Evolutionary conservation across 768 basidiomycete genomes (phyloP).

Genomic region (Stropharia rugosoannulata): DNA sequence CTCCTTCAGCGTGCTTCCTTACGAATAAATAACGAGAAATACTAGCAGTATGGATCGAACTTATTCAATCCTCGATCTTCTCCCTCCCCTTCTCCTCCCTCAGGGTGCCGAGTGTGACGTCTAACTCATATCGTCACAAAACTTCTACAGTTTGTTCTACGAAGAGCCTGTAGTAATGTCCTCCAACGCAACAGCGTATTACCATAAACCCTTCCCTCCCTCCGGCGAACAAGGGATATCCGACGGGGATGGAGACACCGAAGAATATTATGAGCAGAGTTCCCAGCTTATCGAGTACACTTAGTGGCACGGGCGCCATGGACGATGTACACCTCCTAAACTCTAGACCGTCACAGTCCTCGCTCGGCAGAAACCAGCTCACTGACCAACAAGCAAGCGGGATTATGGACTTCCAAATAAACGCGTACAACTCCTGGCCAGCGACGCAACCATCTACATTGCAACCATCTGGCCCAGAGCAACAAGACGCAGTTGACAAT

Average conservation of each 20-base stretch:
- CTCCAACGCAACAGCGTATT: constrained; percentile 33
- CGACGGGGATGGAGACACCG: constrained; percentile 37
- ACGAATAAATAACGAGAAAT: constrained; percentile 50
- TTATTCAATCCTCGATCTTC: constrained; percentile 34
- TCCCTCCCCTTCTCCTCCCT: constrained; percentile 24
- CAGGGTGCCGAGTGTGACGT: constrained; percentile 24
- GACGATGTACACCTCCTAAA: constrained; percentile 38
- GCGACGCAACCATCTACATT: no score
- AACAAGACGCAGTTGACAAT: no score
- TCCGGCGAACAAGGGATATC: constrained; percentile 36
- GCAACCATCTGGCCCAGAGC: no score
- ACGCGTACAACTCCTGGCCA: constrained; percentile 15
- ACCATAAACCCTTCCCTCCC: constrained; percentile 28
- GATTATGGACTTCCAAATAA: constrained; percentile 17
- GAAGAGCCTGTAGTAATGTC: constrained; percentile 33
- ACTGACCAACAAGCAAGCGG: constrained; percentile 10
- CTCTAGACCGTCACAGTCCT: constrained; percentile 19
- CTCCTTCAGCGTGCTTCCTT: constrained; percentile 18
- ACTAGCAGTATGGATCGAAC: constrained; percentile 30
- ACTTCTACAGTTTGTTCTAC: constrained; percentile 28
- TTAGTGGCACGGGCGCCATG: constrained; percentile 69
- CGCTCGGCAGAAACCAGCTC: constrained; percentile 3
- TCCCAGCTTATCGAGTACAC: constrained; percentile 36
- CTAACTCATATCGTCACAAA: constrained; percentile 30
- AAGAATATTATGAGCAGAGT: constrained; percentile 24